These are phyloP conservation scores for Aspergillus wentii DNA, from an alignment of 495 filamentous ascomycete species.

Conservation along the genomic window DNA sequence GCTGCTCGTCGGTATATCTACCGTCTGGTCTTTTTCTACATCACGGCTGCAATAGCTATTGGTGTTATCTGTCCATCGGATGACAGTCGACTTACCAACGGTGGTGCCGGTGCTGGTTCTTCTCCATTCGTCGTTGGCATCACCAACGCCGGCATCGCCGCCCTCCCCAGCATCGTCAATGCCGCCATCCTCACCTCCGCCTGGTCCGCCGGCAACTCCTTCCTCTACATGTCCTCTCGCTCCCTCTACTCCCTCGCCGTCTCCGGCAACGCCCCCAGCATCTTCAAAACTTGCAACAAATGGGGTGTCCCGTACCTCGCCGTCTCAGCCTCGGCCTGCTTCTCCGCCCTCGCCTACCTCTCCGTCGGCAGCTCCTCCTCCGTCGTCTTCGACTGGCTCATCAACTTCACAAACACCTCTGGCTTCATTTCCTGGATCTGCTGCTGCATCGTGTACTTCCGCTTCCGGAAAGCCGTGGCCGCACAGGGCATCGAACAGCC, in stretches of 20 bases:
- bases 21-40: conserved; percentile 82
- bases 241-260: conserved; percentile 54
- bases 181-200: conserved; percentile 68
- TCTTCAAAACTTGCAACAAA: conserved; percentile 46
- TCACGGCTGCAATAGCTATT: conserved; percentile 50
- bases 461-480: conserved; percentile 50
- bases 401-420: conserved; percentile 55
- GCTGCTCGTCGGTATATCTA: conserved; percentile 81
- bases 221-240: conserved; percentile 78
- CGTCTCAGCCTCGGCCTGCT: conserved; percentile 29
- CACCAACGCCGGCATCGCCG: conserved; percentile 57
- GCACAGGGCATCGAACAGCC: conserved; percentile 52
- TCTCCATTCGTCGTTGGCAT: conserved; percentile 60
- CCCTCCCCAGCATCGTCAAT: conserved; percentile 72
- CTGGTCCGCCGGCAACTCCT: conserved; percentile 70
- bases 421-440: conserved; percentile 61
- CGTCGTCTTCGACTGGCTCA: conserved; percentile 51
- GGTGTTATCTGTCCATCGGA: conserved; percentile 51
- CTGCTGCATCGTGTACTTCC: conserved; percentile 55
- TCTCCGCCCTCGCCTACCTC: conserved; percentile 32
- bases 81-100: conserved; percentile 49
- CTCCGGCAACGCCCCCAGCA: conserved; percentile 41
- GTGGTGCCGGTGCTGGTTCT: conserved; percentile 38
- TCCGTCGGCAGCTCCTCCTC: conserved; percentile 26
- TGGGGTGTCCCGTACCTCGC: conserved; percentile 45